These are phyloP conservation scores for Lanmaoa pseudosensibilis DNA, from an alignment of 768 basidiomycete genomes.

Conservation along the genomic window DNA sequence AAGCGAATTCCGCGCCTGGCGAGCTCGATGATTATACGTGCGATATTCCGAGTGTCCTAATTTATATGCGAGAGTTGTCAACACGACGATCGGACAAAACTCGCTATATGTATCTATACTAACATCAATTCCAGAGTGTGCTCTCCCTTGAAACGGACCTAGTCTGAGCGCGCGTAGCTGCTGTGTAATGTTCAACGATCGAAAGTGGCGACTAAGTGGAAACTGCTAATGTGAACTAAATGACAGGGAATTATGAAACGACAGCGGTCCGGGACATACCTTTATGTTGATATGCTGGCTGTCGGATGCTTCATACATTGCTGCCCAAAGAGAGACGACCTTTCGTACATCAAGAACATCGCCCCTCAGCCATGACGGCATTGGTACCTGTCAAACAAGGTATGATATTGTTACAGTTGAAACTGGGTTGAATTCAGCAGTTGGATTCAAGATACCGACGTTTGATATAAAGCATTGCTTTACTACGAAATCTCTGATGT, in stretches of 20 bases:
- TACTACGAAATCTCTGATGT: conserved; percentile 80
- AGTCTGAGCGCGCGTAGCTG: conserved; percentile 75
- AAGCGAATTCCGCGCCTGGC: conserved; percentile 65
- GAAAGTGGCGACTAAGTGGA: conserved; percentile 17
- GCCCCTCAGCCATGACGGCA: conserved; percentile 73
- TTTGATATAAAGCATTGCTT: conserved; percentile 90
- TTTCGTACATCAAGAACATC: conserved; percentile 76
- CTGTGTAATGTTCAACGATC: conserved; percentile 63
- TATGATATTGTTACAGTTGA: conserved; percentile 10
- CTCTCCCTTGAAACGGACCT: conserved; percentile 74
- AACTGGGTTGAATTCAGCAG: conserved; percentile 1
- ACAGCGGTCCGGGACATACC: conserved; percentile 12
- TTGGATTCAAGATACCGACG: conserved; percentile 39
- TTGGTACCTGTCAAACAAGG: conserved; percentile 45
- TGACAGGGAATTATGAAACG: not conserved
- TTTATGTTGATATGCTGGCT: conserved; percentile 8
- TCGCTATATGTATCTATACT: conserved; percentile 37
- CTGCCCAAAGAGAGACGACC: conserved; percentile 49
- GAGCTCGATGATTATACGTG: conserved; percentile 79
- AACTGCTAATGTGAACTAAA: conserved; percentile 15
- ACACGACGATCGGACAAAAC: not conserved
- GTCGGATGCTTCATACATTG: conserved; percentile 9
- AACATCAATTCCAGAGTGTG: conserved; percentile 90
- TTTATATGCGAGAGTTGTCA: conserved; percentile 11
- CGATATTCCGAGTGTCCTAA: conserved; percentile 88